phyloP scores from a whole-genome alignment of 2,329 filamentous ascomycete genomes.

The Orbilia brochopaga region DNA sequence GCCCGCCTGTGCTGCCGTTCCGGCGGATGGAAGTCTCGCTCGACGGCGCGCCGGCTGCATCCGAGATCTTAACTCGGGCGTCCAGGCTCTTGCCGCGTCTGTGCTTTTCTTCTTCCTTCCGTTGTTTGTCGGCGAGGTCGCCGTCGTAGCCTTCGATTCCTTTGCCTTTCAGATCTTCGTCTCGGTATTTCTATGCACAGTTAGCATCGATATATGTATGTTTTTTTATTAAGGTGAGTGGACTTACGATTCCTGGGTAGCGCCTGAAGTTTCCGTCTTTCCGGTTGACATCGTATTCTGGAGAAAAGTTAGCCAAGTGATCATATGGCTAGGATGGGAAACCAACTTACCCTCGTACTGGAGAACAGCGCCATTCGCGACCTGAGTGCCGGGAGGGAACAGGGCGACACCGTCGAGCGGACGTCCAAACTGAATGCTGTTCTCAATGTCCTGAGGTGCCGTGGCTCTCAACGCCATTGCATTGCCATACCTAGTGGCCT shows the following conservation, averaged over 20 bases:
- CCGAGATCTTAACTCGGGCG: conserved; percentile 1
- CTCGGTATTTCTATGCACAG: conserved; percentile 40
- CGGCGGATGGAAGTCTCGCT: conserved; percentile 22
- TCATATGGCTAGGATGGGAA: neutral
- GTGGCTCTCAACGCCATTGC: conserved; percentile 49
- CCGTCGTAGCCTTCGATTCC: conserved; percentile 49
- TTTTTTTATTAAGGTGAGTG: neutral
- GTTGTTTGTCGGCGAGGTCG: conserved; percentile 36
- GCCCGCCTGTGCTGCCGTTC: conserved; percentile 42
- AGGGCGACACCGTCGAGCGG: conserved; percentile 49
- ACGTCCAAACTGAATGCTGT: conserved; percentile 44
- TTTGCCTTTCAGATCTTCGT: conserved; percentile 48
- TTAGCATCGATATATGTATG: conserved; percentile 2
- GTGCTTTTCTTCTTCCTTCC: conserved; percentile 45
- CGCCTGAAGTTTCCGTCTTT: conserved; percentile 45
- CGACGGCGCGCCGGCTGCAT: conserved; percentile 5
- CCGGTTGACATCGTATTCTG: conserved; percentile 49
- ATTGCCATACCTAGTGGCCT: conserved; percentile 50
- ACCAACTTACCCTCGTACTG: conserved; percentile 43
- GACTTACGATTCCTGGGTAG: conserved; percentile 10
- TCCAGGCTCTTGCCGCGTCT: conserved; percentile 36
- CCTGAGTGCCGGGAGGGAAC: conserved; percentile 48
- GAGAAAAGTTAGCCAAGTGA: neutral
- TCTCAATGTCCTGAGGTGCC: conserved; percentile 40
- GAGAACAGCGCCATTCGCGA: conserved; percentile 25